Conservation (phyloP, 805 yeast species). For the Pichia phayaonensis region DNA sequence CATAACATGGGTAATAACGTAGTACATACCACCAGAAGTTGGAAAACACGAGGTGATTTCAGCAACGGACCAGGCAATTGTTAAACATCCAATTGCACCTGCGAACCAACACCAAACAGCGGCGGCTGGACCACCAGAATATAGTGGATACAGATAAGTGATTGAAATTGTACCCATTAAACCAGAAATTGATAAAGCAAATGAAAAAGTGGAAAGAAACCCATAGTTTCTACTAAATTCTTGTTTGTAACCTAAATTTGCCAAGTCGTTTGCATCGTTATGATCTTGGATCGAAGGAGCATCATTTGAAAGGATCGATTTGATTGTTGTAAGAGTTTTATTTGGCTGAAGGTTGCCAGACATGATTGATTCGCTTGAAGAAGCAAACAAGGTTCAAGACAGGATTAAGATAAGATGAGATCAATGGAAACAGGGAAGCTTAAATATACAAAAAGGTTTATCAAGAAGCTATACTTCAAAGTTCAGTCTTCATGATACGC, state of each 20-base stretch:
- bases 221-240: conserved; percentile 52
- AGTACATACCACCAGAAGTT: conserved; percentile 47
- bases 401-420: neutral
- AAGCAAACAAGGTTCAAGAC: neutral
- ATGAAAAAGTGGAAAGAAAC: conserved; percentile 55
- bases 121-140: conserved; percentile 56
- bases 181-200: conserved; percentile 60
- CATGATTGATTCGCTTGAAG: neutral
- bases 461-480: too few species aligned
- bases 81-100: conserved; percentile 45
- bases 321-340: neutral
- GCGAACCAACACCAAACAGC: conserved; percentile 58
- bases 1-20: conserved; percentile 39
- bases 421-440: neutral
- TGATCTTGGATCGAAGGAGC: conserved; percentile 2
- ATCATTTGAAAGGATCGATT: conserved; percentile 7
- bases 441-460: too few species aligned
- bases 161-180: conserved; percentile 56
- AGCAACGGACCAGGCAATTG: conserved; percentile 45
- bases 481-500: too few species aligned
- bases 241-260: conserved; percentile 51
- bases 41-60: conserved; percentile 45
- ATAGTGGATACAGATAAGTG: conserved; percentile 39
- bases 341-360: neutral
- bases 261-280: conserved; percentile 21